Evolutionary conservation across 345 rosid species (phyloP).

Genomic region (Lenwebbia sp.): DNA sequence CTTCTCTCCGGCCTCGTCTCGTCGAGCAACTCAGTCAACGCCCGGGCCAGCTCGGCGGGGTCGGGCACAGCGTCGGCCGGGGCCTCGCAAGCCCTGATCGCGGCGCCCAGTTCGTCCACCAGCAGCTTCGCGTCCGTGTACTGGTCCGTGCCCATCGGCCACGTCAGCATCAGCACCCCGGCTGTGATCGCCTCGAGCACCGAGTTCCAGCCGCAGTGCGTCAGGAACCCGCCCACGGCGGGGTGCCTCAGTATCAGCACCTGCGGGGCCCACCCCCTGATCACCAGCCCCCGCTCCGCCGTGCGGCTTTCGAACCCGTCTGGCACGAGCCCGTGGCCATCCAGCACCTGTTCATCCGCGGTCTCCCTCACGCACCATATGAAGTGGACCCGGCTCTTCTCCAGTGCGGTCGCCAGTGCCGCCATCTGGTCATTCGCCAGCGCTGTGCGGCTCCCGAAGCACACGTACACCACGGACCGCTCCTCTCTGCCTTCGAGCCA

Average conservation of each 20-base stretch:
- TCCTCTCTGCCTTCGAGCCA: no score
- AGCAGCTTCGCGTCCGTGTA: constrained; percentile 27
- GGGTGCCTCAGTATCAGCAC: constrained; percentile 2
- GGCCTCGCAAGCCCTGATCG: constrained; percentile 35
- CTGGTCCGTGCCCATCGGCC: constrained; percentile 68
- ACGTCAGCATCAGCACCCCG: constrained; percentile 16
- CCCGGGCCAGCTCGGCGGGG: constrained; percentile 19
- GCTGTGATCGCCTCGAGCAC: neutral
- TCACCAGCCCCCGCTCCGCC: neutral
- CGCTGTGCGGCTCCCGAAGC: no score
- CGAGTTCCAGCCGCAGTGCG: constrained; percentile 1
- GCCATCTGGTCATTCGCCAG: constrained; percentile 15
- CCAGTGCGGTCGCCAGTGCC: neutral
- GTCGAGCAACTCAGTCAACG: constrained; percentile 18
- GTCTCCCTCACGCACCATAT: no score
- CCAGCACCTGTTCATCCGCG: constrained; percentile 18
- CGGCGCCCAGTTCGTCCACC: constrained; percentile 46
- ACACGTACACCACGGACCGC: no score
- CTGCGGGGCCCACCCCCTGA: constrained; percentile 8
- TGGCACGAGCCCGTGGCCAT: neutral
- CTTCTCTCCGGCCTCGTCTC: constrained; percentile 10
- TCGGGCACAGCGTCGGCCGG: constrained; percentile 20
- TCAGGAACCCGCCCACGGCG: neutral
- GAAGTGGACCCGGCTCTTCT: no score
- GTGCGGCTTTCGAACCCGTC: neutral